phyloP scores from a whole-genome alignment of 805 yeast species.

The Wickerhamomyces hampshirensis region DNA sequence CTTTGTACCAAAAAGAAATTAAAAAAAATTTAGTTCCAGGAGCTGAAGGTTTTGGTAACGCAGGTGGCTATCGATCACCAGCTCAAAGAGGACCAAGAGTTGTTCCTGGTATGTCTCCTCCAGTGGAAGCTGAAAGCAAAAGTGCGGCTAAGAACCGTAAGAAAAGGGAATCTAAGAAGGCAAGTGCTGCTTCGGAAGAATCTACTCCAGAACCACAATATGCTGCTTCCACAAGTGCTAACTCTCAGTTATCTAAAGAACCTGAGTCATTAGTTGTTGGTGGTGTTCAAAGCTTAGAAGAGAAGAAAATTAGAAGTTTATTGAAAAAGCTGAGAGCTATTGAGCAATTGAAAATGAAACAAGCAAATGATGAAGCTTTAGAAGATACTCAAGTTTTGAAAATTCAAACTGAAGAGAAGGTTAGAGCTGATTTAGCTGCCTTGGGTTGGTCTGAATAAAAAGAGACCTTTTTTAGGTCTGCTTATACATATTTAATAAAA shows the following conservation, averaged over 20 bases:
- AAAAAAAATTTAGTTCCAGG: slow-evolving; percentile 19
- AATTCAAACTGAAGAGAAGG: slow-evolving; percentile 79
- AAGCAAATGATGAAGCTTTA: slow-evolving; percentile 74
- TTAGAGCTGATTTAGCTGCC: slow-evolving; percentile 64
- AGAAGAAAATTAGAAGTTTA: slow-evolving; percentile 85
- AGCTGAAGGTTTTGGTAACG: slow-evolving; percentile 4
- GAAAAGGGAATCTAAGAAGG: slow-evolving; percentile 62
- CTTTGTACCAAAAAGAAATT: slow-evolving; percentile 57
- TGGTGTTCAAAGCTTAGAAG: slow-evolving; percentile 71
- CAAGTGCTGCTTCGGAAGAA: slow-evolving; percentile 13
- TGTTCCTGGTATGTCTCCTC: slow-evolving; percentile 57
- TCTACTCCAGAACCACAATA: slow-evolving; percentile 15
- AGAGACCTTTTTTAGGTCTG: no score
- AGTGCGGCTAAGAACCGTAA: slow-evolving; percentile 70
- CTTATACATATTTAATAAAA: no score
- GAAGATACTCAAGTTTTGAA: slow-evolving; percentile 93
- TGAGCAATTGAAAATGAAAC: slow-evolving; percentile 81
- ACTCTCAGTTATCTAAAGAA: no score
- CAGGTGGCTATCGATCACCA: slow-evolving; percentile 24
- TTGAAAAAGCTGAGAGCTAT: slow-evolving; percentile 95
- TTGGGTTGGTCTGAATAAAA: slow-evolving; percentile 63
- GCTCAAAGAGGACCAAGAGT: slow-evolving; percentile 33
- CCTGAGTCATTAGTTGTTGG: slow-evolving; percentile 41
- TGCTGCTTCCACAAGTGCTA: slow-evolving; percentile 5
- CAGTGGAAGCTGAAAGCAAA: slow-evolving; percentile 46